A percentile compares a stretch with the other conserved stretches of the same genome.
Evolutionary conservation across 139 green algal species (phyloP).

Genomic region (Nannochloris sp.): DNA sequence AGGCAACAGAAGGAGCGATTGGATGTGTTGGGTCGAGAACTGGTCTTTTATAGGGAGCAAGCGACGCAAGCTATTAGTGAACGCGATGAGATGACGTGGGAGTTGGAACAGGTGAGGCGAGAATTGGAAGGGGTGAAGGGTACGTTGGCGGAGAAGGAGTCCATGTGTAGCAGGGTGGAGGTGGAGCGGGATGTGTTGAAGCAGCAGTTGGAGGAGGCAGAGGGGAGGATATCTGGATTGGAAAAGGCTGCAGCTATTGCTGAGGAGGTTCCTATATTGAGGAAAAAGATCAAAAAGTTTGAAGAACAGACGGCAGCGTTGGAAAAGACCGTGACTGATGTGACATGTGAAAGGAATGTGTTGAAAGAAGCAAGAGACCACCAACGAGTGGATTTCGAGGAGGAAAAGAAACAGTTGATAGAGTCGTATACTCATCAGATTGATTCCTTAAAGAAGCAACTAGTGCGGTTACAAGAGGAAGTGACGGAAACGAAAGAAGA

Average conservation of each 20-base stretch:
- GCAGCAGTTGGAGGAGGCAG: slow-evolving; percentile 7
- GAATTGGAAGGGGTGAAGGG: slow-evolving; percentile 1
- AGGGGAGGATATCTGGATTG: background rate
- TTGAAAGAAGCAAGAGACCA: background rate
- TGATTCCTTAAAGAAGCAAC: background rate
- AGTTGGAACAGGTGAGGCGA: background rate
- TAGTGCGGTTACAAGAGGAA: background rate
- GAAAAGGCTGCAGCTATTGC: slow-evolving; percentile 6
- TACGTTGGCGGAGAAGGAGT: background rate
- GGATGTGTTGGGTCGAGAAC: slow-evolving; percentile 1
- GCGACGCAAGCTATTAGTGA: slow-evolving; percentile 8
- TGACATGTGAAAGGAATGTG: background rate
- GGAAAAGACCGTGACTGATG: background rate
- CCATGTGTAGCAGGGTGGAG: background rate
- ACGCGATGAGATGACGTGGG: slow-evolving; percentile 1
- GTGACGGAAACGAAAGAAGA: slow-evolving; percentile 10
- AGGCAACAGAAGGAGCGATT: background rate
- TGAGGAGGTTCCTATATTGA: background rate
- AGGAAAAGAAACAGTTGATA: slow-evolving; percentile 1
- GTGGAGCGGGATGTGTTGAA: background rate
- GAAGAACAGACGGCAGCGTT: background rate
- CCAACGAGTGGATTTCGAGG: background rate
- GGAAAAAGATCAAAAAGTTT: background rate
- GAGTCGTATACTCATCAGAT: background rate
- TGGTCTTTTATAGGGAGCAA: slow-evolving; percentile 7